phyloP scores from a whole-genome alignment of 768 basidiomycete genomes.

The Strobilomyces dryophilus region DNA sequence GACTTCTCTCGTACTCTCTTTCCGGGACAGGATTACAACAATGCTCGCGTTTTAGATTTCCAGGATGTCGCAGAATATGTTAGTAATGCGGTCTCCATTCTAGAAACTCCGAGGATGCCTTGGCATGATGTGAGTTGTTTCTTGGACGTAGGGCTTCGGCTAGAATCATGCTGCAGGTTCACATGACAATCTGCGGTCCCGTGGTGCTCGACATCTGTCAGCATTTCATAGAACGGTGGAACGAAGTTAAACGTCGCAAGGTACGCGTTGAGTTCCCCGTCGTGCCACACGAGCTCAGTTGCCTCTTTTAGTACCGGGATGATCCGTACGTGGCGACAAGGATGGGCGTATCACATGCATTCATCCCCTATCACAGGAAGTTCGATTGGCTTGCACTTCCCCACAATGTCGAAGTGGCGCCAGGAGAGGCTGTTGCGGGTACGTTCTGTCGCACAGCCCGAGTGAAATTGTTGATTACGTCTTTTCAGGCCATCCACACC shows the following conservation, averaged over 20 bases:
- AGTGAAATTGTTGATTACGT: not conserved
- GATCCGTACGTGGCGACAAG: conserved; percentile 39
- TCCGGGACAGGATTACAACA: conserved; percentile 93
- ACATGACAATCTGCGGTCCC: conserved; percentile 79
- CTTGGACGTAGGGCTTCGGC: not conserved
- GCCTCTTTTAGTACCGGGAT: conserved; percentile 28
- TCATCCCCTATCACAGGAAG: conserved; percentile 32
- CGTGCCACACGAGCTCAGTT: conserved; percentile 1
- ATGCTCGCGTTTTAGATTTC: conserved; percentile 84
- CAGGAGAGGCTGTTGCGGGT: conserved; percentile 66
- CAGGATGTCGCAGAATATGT: conserved; percentile 75
- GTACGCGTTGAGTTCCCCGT: conserved; percentile 30
- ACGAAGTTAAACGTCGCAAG: conserved; percentile 83
- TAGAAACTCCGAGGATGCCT: conserved; percentile 78
- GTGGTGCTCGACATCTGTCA: conserved; percentile 88
- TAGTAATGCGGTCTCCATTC: conserved; percentile 61
- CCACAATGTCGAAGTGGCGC: conserved; percentile 57
- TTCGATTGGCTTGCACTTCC: conserved; percentile 77
- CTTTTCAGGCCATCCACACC: conserved; percentile 57
- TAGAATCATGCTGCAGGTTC: conserved; percentile 44
- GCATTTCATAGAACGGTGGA: conserved; percentile 92
- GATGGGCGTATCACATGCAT: not conserved
- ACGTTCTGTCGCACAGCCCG: conserved; percentile 17
- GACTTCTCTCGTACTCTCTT: conserved; percentile 79
- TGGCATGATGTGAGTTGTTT: conserved; percentile 83